Percentiles rank a stretch among this genome's conserved stretches.
Evolutionary conservation across 2,329 filamentous ascomycete species (phyloP).

Genomic region (Mycosphaerella sp.): DNA sequence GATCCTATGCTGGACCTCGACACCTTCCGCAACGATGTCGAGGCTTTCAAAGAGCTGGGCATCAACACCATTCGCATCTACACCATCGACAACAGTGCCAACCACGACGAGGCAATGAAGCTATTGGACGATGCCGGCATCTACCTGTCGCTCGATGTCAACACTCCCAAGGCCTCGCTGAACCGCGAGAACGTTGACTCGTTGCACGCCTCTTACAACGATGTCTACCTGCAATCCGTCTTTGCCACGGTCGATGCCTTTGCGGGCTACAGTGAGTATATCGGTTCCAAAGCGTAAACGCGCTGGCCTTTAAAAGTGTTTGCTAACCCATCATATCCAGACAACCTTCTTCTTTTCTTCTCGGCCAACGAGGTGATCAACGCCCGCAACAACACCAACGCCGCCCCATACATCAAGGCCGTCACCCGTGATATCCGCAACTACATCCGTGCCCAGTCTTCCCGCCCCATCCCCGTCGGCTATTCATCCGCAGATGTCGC

Average conservation of each 20-base stretch:
- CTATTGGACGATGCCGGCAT: constrained; percentile 75
- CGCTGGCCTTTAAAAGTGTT: too few relatives aligned
- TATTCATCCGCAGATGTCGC: constrained; percentile 82
- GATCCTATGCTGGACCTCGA: constrained; percentile 69
- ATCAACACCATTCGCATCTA: constrained; percentile 90
- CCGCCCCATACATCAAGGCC: constrained; percentile 63
- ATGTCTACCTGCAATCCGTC: constrained; percentile 73
- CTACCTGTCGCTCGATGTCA: constrained; percentile 86
- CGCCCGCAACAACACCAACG: constrained; percentile 53
- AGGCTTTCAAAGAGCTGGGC: constrained; percentile 72
- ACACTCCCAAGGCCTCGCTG: constrained; percentile 79
- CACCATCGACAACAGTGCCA: constrained; percentile 77
- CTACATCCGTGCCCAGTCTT: constrained; percentile 65
- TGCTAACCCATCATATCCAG: constrained; percentile 20
- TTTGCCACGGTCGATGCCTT: constrained; percentile 87
- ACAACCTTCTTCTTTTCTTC: constrained; percentile 81
- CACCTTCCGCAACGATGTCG: constrained; percentile 70
- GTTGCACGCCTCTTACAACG: constrained; percentile 67
- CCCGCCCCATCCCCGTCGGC: constrained; percentile 67
- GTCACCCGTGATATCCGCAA: constrained; percentile 74
- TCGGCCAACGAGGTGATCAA: constrained; percentile 71
- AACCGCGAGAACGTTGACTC: constrained; percentile 61
- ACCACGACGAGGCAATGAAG: constrained; percentile 81
- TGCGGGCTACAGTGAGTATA: constrained; percentile 53
- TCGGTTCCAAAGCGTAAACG: constrained; percentile 28